Percentiles rank a stretch among this genome's conserved stretches.
Conservation (phyloP, 1,139 yeast species). For the Chernovozyma aurita region DNA sequence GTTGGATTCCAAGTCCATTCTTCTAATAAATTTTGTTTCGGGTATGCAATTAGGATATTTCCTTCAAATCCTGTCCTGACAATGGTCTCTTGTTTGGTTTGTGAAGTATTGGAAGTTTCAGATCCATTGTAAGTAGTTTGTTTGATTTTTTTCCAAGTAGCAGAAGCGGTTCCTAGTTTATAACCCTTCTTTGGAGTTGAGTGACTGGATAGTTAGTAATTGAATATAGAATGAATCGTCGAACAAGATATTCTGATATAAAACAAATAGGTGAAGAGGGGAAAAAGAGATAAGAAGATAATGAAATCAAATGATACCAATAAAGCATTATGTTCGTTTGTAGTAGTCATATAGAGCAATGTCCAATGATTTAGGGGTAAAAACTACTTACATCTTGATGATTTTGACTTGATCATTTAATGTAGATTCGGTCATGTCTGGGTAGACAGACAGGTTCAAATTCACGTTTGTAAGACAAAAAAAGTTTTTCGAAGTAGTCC, state of each 20-base stretch:
- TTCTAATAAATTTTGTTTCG: constrained; percentile 26
- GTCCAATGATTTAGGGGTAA: too few species aligned
- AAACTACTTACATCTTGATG: constrained; percentile 16
- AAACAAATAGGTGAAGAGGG: too few species aligned
- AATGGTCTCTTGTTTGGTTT: constrained; percentile 8
- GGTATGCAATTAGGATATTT: constrained; percentile 38
- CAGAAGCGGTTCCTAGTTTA: constrained; percentile 37
- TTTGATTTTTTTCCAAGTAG: constrained; percentile 42
- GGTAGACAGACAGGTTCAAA: not conserved
- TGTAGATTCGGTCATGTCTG: constrained; percentile 11
- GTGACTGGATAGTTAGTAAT: constrained; percentile 9
- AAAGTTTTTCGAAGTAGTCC: too few species aligned
- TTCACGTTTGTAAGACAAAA: too few species aligned
- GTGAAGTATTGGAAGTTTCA: constrained; percentile 1
- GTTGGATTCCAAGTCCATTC: constrained; percentile 29
- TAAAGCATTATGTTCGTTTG: too few species aligned
- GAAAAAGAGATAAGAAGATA: too few species aligned
- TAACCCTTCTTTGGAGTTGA: constrained; percentile 29
- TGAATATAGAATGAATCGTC: too few species aligned
- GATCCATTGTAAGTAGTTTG: constrained; percentile 23
- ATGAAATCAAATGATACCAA: too few species aligned
- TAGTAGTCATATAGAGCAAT: too few species aligned
- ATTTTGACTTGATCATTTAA: constrained; percentile 17
- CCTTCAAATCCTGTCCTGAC: constrained; percentile 42
- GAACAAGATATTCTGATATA: too few species aligned